Evolutionary conservation across 108 stramenopile species (phyloP), one percentile per base, ranked within the genome.

Genomic region (Nitzschia sp.): DNA sequence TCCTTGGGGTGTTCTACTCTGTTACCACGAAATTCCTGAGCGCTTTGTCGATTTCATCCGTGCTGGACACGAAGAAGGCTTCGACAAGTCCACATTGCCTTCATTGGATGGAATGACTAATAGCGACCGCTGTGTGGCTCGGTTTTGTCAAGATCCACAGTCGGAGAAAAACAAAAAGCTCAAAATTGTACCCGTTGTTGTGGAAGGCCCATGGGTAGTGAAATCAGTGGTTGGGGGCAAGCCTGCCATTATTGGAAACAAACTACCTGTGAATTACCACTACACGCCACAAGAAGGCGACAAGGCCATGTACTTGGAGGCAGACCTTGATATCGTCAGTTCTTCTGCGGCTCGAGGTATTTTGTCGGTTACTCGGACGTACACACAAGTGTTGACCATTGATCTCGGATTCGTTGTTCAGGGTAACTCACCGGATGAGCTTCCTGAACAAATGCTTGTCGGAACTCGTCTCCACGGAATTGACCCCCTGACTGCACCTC

Each of bases 181-280:
- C 37, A 92, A 92, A 51, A 86, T 92, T 62, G 77, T 92, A 22
- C 91, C 91, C 9, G 63, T 83, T 25, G 86, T 91, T 20, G 89
- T 90, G 9, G 87, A 90, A 25, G 93, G 93, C 39, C 89, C 87
- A 39, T 94, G 93, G 93, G 80, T 94, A 20, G 88, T 89, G 3
- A 83, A 83, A 40, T 77, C 79, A 17, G 82, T 85, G 8, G 88
- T 91, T 12, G 93, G 89, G 6, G 88, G 87, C 24, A 88, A 91
- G 57, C 90, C 93, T 10, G 90, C 93, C 19, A 85, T 91, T 41
- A 71, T 94, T 57, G 86, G 76, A 8, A 87, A 73, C 41, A 88
- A 87, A 67, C 53, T 94, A 11, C 92, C 92, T 0, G 84, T 81
- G 26, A 76, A 65, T 24, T 86, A 81, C 26, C 29, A 82, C 51